Percentiles rank a stretch among this genome's conserved stretches.
Conservation (phyloP, 768 basidiomycete species). For the Botryobasidium botryosum region DNA sequence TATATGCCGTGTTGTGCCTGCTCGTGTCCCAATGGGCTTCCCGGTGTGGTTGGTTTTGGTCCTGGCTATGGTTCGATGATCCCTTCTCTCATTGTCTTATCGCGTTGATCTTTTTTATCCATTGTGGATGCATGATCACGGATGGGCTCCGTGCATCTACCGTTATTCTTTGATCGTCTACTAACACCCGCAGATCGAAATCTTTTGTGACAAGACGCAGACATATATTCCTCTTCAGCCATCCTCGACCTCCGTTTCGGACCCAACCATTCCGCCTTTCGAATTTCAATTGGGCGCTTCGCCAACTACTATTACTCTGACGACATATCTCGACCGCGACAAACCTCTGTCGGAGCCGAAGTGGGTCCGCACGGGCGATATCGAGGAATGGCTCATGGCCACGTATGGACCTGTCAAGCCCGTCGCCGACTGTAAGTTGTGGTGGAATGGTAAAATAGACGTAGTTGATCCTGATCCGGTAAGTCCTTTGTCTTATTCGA, state of each 20-base stretch:
- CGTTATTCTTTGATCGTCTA: conserved; percentile 4
- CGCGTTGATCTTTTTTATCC: neutral
- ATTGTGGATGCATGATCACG: no score
- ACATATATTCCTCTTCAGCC: conserved; percentile 45
- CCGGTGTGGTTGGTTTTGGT: neutral
- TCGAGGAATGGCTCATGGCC: conserved; percentile 83
- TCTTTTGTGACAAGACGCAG: conserved; percentile 50
- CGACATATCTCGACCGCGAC: conserved; percentile 68
- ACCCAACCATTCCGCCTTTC: conserved; percentile 60
- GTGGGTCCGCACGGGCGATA: conserved; percentile 90
- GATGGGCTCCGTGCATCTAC: neutral
- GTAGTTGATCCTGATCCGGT: conserved; percentile 93
- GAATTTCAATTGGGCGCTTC: conserved; percentile 11
- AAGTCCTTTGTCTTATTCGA: conserved; percentile 20
- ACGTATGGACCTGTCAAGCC: conserved; percentile 42
- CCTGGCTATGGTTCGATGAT: neutral
- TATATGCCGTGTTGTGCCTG: neutral
- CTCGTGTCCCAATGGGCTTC: no score
- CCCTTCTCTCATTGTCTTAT: neutral
- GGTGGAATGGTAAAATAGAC: conserved; percentile 91
- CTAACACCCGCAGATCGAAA: conserved; percentile 42
- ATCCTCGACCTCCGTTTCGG: conserved; percentile 21
- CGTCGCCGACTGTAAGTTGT: no score
- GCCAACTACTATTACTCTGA: conserved; percentile 33
- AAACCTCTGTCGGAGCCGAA: conserved; percentile 88